A percentile compares a stretch with the other conserved stretches of the same genome.
Conservation (phyloP, 2,329 filamentous ascomycete genomes). For the Cytospora paraplurivora region DNA sequence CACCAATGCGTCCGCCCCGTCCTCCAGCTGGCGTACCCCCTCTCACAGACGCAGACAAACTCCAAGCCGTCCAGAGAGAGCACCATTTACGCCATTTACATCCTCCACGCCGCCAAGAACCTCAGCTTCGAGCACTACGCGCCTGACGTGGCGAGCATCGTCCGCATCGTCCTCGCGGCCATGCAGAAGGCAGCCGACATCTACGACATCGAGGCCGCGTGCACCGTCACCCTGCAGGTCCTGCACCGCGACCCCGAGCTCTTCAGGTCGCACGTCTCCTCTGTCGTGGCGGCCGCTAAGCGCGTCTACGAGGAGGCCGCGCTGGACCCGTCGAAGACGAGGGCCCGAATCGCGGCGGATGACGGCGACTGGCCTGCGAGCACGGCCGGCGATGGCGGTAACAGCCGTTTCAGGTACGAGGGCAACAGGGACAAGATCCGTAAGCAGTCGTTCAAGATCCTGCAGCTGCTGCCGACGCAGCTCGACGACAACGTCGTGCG, state of each 20-base stretch:
- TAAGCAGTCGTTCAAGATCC: conserved; percentile 50
- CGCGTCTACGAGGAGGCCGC: conserved; percentile 38
- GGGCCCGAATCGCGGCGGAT: neutral
- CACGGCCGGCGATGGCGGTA: neutral
- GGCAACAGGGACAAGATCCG: conserved; percentile 41
- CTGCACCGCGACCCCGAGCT: conserved; percentile 49
- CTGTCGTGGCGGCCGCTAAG: conserved; percentile 50
- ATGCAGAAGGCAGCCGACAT: conserved; percentile 46
- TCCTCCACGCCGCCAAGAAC: conserved; percentile 52
- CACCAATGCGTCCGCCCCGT: conserved; percentile 49
- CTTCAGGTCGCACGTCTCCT: conserved; percentile 51
- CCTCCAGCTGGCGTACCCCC: conserved; percentile 46
- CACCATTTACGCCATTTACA: conserved; percentile 48
- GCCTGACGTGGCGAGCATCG: conserved; percentile 49
- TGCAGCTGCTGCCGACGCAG: conserved; percentile 49
- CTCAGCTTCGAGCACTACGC: conserved; percentile 55
- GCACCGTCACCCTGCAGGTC: conserved; percentile 52
- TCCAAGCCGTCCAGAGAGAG: conserved; percentile 27
- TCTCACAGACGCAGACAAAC: conserved; percentile 30
- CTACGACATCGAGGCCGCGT: conserved; percentile 49
- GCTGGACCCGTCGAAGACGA: neutral
- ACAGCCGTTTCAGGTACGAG: conserved; percentile 9
- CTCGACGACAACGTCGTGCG: conserved; percentile 52
- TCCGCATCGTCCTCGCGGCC: conserved; percentile 52
- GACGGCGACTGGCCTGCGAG: conserved; percentile 8